A percentile compares a stretch with the other conserved stretches of the same genome.
phyloP scores from a whole-genome alignment of 257 asterid genomes.

The Lithospermum erythrorhizon region DNA sequence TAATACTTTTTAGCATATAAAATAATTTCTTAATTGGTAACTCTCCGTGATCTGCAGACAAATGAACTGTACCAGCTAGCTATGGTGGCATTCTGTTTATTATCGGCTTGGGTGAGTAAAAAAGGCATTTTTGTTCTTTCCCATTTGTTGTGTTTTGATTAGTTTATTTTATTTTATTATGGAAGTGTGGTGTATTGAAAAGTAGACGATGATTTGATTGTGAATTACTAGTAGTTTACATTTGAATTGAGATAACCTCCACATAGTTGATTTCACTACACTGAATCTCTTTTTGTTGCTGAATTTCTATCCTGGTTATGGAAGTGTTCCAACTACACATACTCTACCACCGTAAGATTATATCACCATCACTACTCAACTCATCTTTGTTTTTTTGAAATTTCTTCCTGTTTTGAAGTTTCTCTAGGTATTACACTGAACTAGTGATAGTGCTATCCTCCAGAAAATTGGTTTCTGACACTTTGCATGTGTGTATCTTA shows the following conservation, averaged over 20 bases:
- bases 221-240: too few relatives aligned
- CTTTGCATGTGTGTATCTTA: neutral
- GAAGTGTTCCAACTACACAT: neutral
- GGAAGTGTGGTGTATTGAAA: neutral
- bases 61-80: slow-evolving; percentile 93
- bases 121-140: neutral
- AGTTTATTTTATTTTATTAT: neutral
- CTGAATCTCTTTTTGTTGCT: neutral
- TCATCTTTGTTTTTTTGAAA: neutral
- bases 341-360: too few relatives aligned
- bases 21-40: slow-evolving; percentile 14
- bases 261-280: neutral
- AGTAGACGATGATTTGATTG: neutral
- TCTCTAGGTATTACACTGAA: neutral
- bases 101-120: slow-evolving; percentile 85
- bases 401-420: neutral
- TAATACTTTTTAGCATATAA: neutral
- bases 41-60: slow-evolving; percentile 45
- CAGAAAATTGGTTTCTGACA: neutral
- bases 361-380: neutral
- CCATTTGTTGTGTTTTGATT: neutral
- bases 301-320: neutral
- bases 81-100: slow-evolving; percentile 89
- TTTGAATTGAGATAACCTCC: neutral
- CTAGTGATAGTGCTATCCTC: neutral